Base-by-base conservation (phyloP, 2,329 filamentous ascomycete genomes). In the Macrophomina tecta region DNA sequence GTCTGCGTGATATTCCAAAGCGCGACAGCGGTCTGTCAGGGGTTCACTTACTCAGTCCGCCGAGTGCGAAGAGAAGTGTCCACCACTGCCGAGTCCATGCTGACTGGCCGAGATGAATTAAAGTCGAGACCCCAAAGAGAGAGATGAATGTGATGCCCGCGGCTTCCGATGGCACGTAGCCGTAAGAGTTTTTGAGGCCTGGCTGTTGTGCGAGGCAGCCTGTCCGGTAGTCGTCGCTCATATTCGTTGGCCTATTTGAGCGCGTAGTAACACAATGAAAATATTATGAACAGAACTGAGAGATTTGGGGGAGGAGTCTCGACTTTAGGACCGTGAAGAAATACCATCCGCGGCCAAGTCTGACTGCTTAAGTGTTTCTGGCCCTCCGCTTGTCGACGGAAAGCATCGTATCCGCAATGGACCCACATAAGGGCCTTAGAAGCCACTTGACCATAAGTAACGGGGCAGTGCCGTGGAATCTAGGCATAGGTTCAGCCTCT, bases 11-110 rank as follows among this genome's bases (percentile, higher is more conserved):
- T 12, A 16, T 4, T 34, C 5, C 12, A 30, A 36, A n/a, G 14
- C 5, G 48, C 16, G 16, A 32, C 34, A 28, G 34, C 23, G 23
- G 9, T 14, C 12, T 3, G 51, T 32, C 23, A 16, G 42, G 48
- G 28, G 55, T 3, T 7, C 36, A 36, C 66, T 56, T 58, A 69
- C 68, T 64, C 51, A 69, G 18, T n/a, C 64, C 68, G n/a, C 68
- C 68, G 9, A 68, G 34, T 5, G 52, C 64, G 48, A 68, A 69
- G 5, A 69, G 42, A 6, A 65, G 14, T 7, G 63, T 56, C 51
- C 51, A 56, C 63, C 63, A 65, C 16, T 46, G 51, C 7, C 51
- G 40, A 18, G 16, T 65, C 52, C 49, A 53, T 38, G 42, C 23
- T 18, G 51, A 28, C n/a, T 65, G 63, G 16, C 23, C 42, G 3